A percentile compares a stretch with the other conserved stretches of the same genome.
These are phyloP conservation scores for Trichoderma atroviride DNA, from an alignment of 2,329 filamentous ascomycete species.

Conservation along the genomic window DNA sequence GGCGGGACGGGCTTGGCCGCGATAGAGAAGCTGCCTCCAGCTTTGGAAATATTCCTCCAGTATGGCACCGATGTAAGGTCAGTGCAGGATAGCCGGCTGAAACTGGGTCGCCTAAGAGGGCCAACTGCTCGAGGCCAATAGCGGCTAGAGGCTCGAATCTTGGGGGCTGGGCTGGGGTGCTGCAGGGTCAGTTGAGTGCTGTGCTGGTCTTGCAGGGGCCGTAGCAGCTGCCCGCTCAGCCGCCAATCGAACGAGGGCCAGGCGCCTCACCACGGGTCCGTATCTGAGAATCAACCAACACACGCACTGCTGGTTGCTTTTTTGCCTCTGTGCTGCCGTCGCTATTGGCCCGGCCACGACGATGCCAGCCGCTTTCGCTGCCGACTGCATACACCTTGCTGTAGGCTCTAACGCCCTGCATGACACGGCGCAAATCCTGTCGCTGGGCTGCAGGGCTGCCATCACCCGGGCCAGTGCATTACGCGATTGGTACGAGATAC, in stretches of 20 bases:
- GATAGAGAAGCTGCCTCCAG: slow-evolving; percentile 13
- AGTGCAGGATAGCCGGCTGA: slow-evolving; percentile 13
- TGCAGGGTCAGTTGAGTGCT: neutral
- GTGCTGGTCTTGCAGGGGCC: neutral
- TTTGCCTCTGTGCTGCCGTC: neutral
- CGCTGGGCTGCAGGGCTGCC: slow-evolving; percentile 1
- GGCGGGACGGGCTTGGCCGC: slow-evolving; percentile 12
- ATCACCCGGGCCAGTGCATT: slow-evolving; percentile 3
- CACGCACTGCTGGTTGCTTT: neutral
- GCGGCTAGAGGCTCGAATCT: neutral
- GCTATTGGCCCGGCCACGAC: neutral
- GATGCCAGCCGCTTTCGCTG: neutral
- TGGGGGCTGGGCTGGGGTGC: slow-evolving; percentile 7
- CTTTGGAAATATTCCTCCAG: slow-evolving; percentile 4
- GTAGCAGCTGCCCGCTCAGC: neutral
- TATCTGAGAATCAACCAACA: neutral
- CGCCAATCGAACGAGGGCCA: neutral
- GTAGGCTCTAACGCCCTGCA: slow-evolving; percentile 15
- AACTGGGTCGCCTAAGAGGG: slow-evolving; percentile 10
- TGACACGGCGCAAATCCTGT: slow-evolving; percentile 15
- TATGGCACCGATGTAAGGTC: neutral
- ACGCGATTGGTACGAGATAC: slow-evolving; percentile 6
- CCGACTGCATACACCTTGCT: neutral
- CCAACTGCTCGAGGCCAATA: neutral
- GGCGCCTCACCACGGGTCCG: neutral